Conservation (phyloP, 768 basidiomycete genomes). For the Agrocybe chaxingu region DNA sequence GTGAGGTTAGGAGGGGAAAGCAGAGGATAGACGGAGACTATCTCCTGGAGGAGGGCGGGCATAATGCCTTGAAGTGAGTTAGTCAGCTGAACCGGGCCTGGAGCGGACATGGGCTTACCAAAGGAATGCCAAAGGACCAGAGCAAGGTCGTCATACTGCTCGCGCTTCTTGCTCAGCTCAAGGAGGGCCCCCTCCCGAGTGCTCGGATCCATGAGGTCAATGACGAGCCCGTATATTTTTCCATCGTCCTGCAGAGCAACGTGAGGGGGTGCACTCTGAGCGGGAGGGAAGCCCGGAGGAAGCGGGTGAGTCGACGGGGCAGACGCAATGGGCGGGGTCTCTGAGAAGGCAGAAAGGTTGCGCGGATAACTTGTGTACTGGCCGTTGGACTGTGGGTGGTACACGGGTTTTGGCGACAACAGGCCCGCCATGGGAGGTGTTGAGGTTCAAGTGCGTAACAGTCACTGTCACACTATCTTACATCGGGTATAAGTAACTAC, state of each 20-base stretch:
- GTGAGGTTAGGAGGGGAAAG: slow-evolving; percentile 94
- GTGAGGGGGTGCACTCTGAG: slow-evolving; percentile 9
- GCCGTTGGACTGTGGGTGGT: slow-evolving; percentile 53
- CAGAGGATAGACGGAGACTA: slow-evolving; percentile 96
- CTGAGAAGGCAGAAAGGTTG: slow-evolving; percentile 52
- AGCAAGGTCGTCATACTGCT: slow-evolving; percentile 98
- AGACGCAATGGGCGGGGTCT: slow-evolving; percentile 57
- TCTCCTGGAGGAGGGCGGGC: slow-evolving; percentile 96
- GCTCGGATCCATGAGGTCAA: slow-evolving; percentile 78
- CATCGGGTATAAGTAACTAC: neutral
- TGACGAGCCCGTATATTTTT: slow-evolving; percentile 89
- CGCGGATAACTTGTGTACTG: slow-evolving; percentile 62
- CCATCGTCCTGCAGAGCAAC: slow-evolving; percentile 44
- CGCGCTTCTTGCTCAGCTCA: slow-evolving; percentile 97
- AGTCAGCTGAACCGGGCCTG: neutral
- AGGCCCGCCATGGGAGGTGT: slow-evolving; percentile 54
- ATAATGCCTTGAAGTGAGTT: slow-evolving; percentile 74
- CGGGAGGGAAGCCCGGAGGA: slow-evolving; percentile 13
- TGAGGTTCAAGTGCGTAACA: slow-evolving; percentile 15
- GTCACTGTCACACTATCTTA: neutral
- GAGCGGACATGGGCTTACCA: slow-evolving; percentile 47
- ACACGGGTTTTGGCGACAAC: slow-evolving; percentile 59
- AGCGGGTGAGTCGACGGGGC: slow-evolving; percentile 28
- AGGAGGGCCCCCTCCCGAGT: slow-evolving; percentile 88
- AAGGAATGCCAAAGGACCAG: slow-evolving; percentile 98